Conservation (phyloP, 306 rosid genomes). For the Coriaria nepalensis region DNA sequence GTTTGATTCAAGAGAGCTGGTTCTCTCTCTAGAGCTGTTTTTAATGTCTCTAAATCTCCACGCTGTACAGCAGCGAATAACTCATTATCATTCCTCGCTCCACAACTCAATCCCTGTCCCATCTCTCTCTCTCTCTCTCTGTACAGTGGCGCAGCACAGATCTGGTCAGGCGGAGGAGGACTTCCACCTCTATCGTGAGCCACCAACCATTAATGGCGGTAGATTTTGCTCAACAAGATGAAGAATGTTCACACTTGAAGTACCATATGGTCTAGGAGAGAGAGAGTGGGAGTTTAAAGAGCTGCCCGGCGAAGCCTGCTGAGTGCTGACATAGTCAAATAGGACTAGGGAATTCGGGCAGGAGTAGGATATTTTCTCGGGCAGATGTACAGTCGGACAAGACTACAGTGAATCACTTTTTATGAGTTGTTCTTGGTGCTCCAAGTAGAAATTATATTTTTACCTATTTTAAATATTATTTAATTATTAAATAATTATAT, state of each 20-base stretch:
- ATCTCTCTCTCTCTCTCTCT: slow-evolving; percentile 18
- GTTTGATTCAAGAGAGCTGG: slow-evolving; percentile 40
- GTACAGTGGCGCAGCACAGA: slow-evolving; percentile 4
- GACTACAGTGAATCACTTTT: too few species aligned
- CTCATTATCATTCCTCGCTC: slow-evolving; percentile 52
- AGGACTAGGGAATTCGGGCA: slow-evolving; percentile 25
- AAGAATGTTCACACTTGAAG: slow-evolving; percentile 36
- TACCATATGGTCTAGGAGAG: slow-evolving; percentile 4
- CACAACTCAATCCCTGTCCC: slow-evolving; percentile 95
- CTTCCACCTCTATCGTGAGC: slow-evolving; percentile 18
- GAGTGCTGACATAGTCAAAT: slow-evolving; percentile 43
- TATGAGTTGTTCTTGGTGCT: too few species aligned
- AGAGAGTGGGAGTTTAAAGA: slow-evolving; percentile 14
- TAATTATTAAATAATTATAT: too few species aligned
- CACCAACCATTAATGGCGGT: slow-evolving; percentile 32
- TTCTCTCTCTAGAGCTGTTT: slow-evolving; percentile 30
- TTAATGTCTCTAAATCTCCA: slow-evolving; percentile 48
- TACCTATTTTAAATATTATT: too few species aligned
- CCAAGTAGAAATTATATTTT: too few species aligned
- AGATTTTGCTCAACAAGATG: slow-evolving; percentile 14
- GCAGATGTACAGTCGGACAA: slow-evolving; percentile 5
- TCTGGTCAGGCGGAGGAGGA: slow-evolving; percentile 14
- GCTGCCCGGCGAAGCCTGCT: slow-evolving; percentile 14
- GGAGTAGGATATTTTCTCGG: slow-evolving; percentile 40
- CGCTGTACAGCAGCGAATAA: slow-evolving; percentile 69